Conservation (phyloP, 768 basidiomycete genomes). For the Boletus reticulatus region DNA sequence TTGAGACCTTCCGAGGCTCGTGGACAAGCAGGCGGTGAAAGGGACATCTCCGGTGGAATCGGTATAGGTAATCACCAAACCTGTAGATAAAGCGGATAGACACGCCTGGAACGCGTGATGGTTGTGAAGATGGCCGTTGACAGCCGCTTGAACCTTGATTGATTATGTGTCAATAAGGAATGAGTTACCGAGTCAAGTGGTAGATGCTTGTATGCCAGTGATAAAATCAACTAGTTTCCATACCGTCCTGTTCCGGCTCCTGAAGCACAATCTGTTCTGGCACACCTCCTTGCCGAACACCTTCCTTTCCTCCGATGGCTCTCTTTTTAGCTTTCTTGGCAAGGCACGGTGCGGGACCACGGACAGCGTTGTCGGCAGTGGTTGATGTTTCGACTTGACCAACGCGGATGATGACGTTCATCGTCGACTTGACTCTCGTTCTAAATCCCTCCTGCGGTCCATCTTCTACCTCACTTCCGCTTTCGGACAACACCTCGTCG, state of each 20-base stretch:
- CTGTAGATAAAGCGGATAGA: not conserved
- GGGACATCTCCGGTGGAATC: not conserved
- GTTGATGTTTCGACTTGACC: slow-evolving; percentile 52
- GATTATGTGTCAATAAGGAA: not conserved
- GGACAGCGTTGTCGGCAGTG: slow-evolving; percentile 10
- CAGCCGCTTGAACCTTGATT: not conserved
- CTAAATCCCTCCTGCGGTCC: slow-evolving; percentile 55
- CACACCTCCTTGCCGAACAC: not conserved
- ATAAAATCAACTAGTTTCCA: slow-evolving; percentile 29
- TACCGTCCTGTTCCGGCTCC: slow-evolving; percentile 45
- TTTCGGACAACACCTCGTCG: slow-evolving; percentile 63
- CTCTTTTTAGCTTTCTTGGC: slow-evolving; percentile 6
- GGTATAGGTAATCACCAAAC: not conserved
- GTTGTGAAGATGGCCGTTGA: not conserved
- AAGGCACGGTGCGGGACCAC: not conserved
- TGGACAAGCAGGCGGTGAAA: not conserved
- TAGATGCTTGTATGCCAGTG: not conserved
- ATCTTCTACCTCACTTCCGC: slow-evolving; percentile 51
- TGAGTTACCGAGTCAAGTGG: not conserved
- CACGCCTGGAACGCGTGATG: not conserved
- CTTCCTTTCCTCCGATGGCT: slow-evolving; percentile 9
- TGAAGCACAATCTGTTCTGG: slow-evolving; percentile 34
- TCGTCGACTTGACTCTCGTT: slow-evolving; percentile 68
- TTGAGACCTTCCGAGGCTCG: too few relatives aligned
- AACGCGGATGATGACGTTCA: slow-evolving; percentile 59